Evolutionary conservation across 164 flowering plant species (phyloP), one percentile per base, ranked within the genome.

Genomic region (Sedum album): DNA sequence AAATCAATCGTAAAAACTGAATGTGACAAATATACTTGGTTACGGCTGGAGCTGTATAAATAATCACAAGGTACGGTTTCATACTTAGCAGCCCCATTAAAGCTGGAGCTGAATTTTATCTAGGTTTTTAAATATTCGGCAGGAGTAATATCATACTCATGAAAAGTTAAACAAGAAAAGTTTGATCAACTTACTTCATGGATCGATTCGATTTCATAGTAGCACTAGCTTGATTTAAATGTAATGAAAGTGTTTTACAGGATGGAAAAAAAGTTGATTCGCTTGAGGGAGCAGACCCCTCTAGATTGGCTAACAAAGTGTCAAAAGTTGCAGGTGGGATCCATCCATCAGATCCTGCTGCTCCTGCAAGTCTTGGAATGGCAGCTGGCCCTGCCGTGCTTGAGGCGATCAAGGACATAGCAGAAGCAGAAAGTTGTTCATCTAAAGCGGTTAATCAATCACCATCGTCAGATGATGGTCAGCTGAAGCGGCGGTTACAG

Each of bases 361-460:
- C 88, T 69, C 96, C 98, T 68, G 96, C 96, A 13, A 94, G 93
- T 76, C 87, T 88, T 57, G 96, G 92, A 48, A 81, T 90, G 96
- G 96, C 96, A 72, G 96, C 91, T 6, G 96, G 93, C 33, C 84
- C 96, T 35, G 66, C 86, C 20, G 67, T 92, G 42, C 83, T 92
- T 67, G 94, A 92, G 78, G 71, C 91, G 2, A 87, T 92, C 6
- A 73, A 78, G 78, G 93, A 84, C 51, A 65, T 87, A 17, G 82
- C 86, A 14, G 78, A 81, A 74, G 83, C 18, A 44, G 48, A 44
- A 17, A 11, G 15, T 44, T 0, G 48, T 44, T 5, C 79, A 31
- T 77, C 82, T 26, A 65, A 77, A 46, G 69, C 33, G 13, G 75
- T 62, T 39, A 72, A 30, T 35, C 70, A 49, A 36, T 41, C 48